Evolutionary conservation across 495 filamentous ascomycete genomes (phyloP).

Genomic region (Cercophora samala): DNA sequence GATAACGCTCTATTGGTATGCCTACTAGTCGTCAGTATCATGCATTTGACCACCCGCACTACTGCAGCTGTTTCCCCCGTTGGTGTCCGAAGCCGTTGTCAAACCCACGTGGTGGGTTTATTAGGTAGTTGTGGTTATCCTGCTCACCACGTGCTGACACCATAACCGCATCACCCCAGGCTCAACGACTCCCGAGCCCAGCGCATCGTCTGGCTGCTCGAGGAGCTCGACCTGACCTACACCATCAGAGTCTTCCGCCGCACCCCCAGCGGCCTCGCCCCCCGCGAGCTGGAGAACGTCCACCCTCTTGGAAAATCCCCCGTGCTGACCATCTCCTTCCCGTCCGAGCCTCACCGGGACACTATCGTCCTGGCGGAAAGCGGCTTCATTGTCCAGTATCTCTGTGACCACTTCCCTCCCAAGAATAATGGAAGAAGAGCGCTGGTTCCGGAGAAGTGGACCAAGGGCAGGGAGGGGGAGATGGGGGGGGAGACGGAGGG

Average conservation of each 20-base stretch:
- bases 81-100: neutral
- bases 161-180: constrained; percentile 51
- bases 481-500: constrained; percentile 69
- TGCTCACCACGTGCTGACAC: no score
- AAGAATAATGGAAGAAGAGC: constrained; percentile 22
- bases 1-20: neutral
- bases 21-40: neutral
- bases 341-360: constrained; percentile 30
- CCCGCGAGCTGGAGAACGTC: constrained; percentile 65
- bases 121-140: no score
- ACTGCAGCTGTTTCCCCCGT: neutral
- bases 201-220: constrained; percentile 83
- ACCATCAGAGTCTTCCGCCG: constrained; percentile 74
- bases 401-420: constrained; percentile 64
- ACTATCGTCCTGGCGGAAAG: constrained; percentile 71
- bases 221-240: constrained; percentile 77
- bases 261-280: constrained; percentile 55
- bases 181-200: constrained; percentile 76
- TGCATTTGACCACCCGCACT: neutral
- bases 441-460: constrained; percentile 65
- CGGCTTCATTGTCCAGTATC: constrained; percentile 73
- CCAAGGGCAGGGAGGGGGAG: constrained; percentile 49
- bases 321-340: constrained; percentile 55
- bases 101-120: neutral
- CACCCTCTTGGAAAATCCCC: constrained; percentile 88